A percentile compares a stretch with the other conserved stretches of the same genome.
phyloP scores from a whole-genome alignment of 805 yeast species.

The Candida mattraensis region DNA sequence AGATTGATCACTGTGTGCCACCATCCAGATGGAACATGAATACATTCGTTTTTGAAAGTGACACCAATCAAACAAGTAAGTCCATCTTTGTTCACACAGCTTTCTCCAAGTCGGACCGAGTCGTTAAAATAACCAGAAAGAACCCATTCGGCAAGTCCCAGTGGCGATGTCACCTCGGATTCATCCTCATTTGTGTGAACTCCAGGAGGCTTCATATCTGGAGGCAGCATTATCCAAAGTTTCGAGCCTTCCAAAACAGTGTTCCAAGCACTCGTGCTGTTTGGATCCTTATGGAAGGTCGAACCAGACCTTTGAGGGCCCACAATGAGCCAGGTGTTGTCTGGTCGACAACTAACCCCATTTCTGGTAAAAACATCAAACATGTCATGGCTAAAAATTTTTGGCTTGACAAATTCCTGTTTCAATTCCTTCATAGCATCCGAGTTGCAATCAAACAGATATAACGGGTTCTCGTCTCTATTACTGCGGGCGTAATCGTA shows the following conservation, averaged over 20 bases:
- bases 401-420: conserved; percentile 54
- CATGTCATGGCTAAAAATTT: conserved; percentile 55
- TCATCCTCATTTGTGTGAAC: conserved; percentile 74
- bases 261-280: conserved; percentile 90
- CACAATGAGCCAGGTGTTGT: conserved; percentile 86
- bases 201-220: conserved; percentile 77
- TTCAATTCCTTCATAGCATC: conserved; percentile 59
- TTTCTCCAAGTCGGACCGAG: conserved; percentile 50
- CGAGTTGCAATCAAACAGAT: conserved; percentile 79
- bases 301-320: conserved; percentile 86
- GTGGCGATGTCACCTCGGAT: conserved; percentile 87
- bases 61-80: conserved; percentile 62
- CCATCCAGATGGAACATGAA: conserved; percentile 95
- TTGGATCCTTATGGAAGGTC: conserved; percentile 92
- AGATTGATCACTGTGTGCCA: conserved; percentile 94
- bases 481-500: conserved; percentile 59
- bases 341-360: conserved; percentile 63
- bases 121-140: conserved; percentile 78
- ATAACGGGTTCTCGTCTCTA: conserved; percentile 80
- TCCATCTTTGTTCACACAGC: conserved; percentile 22
- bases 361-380: conserved; percentile 45
- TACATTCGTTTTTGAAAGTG: conserved; percentile 78
- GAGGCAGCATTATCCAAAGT: conserved; percentile 89
- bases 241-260: conserved; percentile 71
- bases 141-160: conserved; percentile 93